Conservation (phyloP, 2,329 filamentous ascomycete species). For the Geoglossum cookeanum region DNA sequence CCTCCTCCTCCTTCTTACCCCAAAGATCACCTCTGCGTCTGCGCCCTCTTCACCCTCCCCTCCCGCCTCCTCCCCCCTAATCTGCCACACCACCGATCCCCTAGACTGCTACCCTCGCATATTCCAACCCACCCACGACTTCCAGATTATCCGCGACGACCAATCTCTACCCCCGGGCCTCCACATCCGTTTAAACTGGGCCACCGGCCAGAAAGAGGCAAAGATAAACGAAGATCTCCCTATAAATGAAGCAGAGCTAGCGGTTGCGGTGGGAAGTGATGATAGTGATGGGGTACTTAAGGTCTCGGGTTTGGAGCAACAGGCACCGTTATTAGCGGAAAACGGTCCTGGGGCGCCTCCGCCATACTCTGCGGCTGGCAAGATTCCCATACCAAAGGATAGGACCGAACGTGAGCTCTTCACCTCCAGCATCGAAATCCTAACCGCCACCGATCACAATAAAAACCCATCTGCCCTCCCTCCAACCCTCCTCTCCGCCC, state of each 20-base stretch:
- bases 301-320: slow-evolving; percentile 6
- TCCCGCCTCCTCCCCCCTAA: slow-evolving; percentile 28
- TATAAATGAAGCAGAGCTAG: background rate
- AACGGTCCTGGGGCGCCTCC: slow-evolving; percentile 32
- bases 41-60: slow-evolving; percentile 8
- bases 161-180: slow-evolving; percentile 46
- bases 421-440: slow-evolving; percentile 27
- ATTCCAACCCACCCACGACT: slow-evolving; percentile 45
- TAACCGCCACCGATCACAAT: slow-evolving; percentile 14
- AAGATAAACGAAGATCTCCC: slow-evolving; percentile 27
- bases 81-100: slow-evolving; percentile 42
- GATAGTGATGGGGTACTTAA: background rate
- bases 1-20: background rate
- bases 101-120: slow-evolving; percentile 46
- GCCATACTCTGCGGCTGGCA: slow-evolving; percentile 35
- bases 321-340: slow-evolving; percentile 13
- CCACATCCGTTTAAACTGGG: slow-evolving; percentile 46
- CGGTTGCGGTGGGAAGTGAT: background rate
- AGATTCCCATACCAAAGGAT: slow-evolving; percentile 34
- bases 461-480: background rate
- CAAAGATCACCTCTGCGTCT: background rate
- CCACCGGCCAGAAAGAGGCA: slow-evolving; percentile 44
- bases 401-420: slow-evolving; percentile 18
- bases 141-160: slow-evolving; percentile 42
- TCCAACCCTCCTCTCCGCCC: slow-evolving; percentile 10